These are phyloP conservation scores for Oryza meridionalis DNA, from an alignment of 176 grass and related monocot genomes.

Conservation along the genomic window DNA sequence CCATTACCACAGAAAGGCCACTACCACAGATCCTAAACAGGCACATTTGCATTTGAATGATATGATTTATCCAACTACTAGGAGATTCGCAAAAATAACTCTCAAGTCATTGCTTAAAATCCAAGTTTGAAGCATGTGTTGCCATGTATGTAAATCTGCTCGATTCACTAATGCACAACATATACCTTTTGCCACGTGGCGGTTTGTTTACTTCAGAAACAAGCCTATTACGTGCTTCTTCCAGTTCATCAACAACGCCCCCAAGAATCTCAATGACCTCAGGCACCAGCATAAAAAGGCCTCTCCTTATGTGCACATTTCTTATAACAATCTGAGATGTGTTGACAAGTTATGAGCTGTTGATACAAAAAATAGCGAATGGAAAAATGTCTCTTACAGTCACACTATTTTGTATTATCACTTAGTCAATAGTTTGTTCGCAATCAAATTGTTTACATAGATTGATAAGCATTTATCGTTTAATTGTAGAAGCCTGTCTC, in stretches of 20 bases:
- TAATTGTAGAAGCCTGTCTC: background rate
- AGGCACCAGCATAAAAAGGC: slow-evolving; percentile 85
- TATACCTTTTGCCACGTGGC: slow-evolving; percentile 84
- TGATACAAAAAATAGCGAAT: slow-evolving; percentile 6
- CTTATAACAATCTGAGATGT: slow-evolving; percentile 71
- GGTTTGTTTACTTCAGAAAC: slow-evolving; percentile 95
- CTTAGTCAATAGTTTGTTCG: background rate
- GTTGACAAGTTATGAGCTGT: slow-evolving; percentile 1
- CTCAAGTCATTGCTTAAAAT: slow-evolving; percentile 24
- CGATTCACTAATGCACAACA: background rate
- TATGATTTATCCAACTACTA: slow-evolving; percentile 17
- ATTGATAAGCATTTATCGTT: background rate
- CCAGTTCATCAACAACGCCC: slow-evolving; percentile 69
- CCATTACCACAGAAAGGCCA: background rate
- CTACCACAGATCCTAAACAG: slow-evolving; percentile 2
- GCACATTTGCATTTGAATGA: slow-evolving; percentile 35
- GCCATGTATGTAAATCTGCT: slow-evolving; percentile 13
- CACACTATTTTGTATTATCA: background rate
- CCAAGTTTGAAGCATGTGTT: background rate
- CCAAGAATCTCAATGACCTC: slow-evolving; percentile 85
- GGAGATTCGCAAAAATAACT: slow-evolving; percentile 13
- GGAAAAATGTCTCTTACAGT: background rate
- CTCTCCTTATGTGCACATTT: slow-evolving; percentile 78
- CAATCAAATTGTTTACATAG: background rate
- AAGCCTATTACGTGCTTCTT: slow-evolving; percentile 77